Conservation (phyloP, 192 early-diverging fungal genomes). For the Podila verticillata region DNA sequence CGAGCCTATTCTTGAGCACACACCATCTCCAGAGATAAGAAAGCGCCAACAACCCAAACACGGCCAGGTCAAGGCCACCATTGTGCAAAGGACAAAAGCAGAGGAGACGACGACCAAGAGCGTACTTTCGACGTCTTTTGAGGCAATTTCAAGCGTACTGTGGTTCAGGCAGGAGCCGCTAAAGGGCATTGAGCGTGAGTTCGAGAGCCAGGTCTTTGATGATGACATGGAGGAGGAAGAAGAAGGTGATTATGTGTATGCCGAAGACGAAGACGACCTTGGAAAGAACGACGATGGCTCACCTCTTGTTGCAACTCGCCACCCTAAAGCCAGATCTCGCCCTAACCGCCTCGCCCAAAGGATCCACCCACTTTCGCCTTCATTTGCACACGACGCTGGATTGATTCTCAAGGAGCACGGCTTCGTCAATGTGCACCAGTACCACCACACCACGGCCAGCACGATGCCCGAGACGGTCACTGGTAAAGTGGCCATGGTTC, state of each 20-base stretch:
- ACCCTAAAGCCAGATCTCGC: not conserved
- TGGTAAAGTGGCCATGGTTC: slow-evolving; percentile 33
- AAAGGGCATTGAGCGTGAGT: not conserved
- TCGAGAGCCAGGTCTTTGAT: not conserved
- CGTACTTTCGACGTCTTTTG: not conserved
- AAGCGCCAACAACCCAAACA: not conserved
- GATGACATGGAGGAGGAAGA: not conserved
- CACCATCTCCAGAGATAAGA: not conserved
- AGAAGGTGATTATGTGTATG: not conserved
- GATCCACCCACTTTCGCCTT: not conserved
- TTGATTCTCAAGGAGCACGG: slow-evolving; percentile 9
- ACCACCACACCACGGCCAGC: not conserved
- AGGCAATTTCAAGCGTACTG: not conserved
- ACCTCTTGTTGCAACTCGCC: not conserved
- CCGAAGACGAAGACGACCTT: not conserved
- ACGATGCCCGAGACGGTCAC: slow-evolving; percentile 12
- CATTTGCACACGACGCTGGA: slow-evolving; percentile 14
- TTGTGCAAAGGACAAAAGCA: too few species aligned
- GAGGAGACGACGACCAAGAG: not conserved
- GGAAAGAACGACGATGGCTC: not conserved
- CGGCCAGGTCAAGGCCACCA: too few species aligned
- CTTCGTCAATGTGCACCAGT: not conserved
- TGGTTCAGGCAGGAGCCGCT: not conserved
- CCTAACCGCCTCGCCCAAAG: not conserved
- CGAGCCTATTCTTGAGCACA: not conserved